Base-by-base conservation (phyloP, 345 rosid species). In the Trapa incisa region DNA sequence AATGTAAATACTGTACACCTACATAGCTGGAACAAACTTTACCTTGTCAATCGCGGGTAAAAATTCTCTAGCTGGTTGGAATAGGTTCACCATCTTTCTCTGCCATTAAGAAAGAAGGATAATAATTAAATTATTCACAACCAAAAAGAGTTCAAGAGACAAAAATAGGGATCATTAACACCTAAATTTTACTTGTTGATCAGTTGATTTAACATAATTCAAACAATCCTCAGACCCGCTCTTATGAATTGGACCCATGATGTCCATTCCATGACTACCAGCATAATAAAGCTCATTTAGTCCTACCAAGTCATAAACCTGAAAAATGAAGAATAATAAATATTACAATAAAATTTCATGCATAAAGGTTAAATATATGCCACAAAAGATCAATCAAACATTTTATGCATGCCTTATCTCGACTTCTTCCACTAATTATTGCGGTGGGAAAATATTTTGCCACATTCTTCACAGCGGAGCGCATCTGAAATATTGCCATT, bases 211-310 rank as follows among this genome's bases (percentile, higher is more conserved):
- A 68, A 74, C 79, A 79, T 81, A 74, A 48, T 75, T 74, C n/a
- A 77, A 76, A 65, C 80, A 83, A 76, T 70, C 81, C 77, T 65
- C 69, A 17, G 89, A 81, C 68, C 74, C 75, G 22, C 74, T 66
- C 5, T 68, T 74, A 69, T 56, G 68, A 36, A 73, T 68, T 57
- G 99, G 93, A 32, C 88, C 86, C 86, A 85, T 82, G 13, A 94
- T 91, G 84, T 94, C 99, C 99, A 94, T 94, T 52, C 97, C 99
- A 75, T 94, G 99, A 73, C 99, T 89, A 75, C 99, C 99, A n/a
- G 97, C 99, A 77, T 94, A 94, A 69, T 80, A 84, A 48, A 91
- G 96, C 75, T 94, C 97, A 61, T 86, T 89, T 82, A 94, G 84
- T 82, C 93, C 92, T 77, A 91, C 90, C 83, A 94, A 78, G 67